phyloP scores from a whole-genome alignment of 495 filamentous ascomycete species.

The Penicillium turbatum region DNA sequence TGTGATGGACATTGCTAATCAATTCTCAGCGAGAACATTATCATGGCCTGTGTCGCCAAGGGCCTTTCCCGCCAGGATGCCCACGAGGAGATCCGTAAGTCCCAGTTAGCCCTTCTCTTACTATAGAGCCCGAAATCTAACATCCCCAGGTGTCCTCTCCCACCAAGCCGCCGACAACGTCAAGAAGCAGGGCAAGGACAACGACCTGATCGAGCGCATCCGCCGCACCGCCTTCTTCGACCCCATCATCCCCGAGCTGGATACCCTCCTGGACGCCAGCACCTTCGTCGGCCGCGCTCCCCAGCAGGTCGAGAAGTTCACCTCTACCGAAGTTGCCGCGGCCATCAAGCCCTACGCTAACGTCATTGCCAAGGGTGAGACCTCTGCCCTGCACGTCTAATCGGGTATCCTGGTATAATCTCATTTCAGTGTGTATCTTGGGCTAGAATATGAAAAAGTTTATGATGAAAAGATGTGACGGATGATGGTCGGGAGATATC shows the following conservation, averaged over 20 bases:
- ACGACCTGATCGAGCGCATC: slow-evolving; percentile 82
- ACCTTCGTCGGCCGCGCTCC: slow-evolving; percentile 64
- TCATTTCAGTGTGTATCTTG: not conserved
- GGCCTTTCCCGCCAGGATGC: slow-evolving; percentile 82
- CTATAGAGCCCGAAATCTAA: not conserved
- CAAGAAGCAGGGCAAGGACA: slow-evolving; percentile 72
- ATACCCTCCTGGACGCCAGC: slow-evolving; percentile 62
- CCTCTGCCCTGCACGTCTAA: slow-evolving; percentile 52
- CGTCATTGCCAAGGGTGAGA: slow-evolving; percentile 40
- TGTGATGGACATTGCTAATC: slow-evolving; percentile 13
- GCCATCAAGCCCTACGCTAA: slow-evolving; percentile 49
- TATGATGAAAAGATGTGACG: slow-evolving; percentile 7
- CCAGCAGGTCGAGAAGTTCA: slow-evolving; percentile 56
- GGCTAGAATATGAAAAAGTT: not conserved
- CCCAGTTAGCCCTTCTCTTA: not conserved
- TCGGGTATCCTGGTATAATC: not conserved
- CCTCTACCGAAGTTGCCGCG: slow-evolving; percentile 49
- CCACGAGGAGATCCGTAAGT: slow-evolving; percentile 74
- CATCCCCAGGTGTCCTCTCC: slow-evolving; percentile 62
- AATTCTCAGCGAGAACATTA: slow-evolving; percentile 53
- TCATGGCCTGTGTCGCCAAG: slow-evolving; percentile 77
- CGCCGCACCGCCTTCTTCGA: slow-evolving; percentile 71
- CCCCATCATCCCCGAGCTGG: slow-evolving; percentile 73
- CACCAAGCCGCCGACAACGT: slow-evolving; percentile 78
- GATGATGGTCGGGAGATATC: not conserved